These are phyloP conservation scores for Rhododendron kiyosumense DNA, from an alignment of 148 eudicot genomes.

Conservation along the genomic window DNA sequence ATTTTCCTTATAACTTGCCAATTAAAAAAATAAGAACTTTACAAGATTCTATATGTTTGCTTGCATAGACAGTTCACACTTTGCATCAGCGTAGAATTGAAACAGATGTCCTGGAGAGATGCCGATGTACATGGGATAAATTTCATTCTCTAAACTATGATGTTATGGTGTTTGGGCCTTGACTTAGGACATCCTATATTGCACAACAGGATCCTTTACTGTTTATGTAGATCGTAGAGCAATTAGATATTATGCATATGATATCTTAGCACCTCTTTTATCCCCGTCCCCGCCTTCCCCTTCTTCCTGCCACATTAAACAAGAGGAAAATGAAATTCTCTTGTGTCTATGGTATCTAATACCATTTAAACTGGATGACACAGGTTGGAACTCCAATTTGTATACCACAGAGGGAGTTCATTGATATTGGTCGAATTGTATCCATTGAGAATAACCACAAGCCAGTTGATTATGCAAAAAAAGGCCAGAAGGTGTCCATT, in stretches of 20 bases:
- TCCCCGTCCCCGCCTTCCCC: background rate
- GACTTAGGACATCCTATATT: background rate
- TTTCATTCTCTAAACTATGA: background rate
- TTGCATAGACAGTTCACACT: too few relatives aligned
- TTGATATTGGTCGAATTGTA: slow-evolving; percentile 74
- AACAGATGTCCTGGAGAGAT: background rate
- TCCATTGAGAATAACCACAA: slow-evolving; percentile 66
- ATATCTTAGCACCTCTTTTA: background rate
- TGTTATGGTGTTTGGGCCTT: background rate
- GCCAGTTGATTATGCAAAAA: slow-evolving; percentile 66
- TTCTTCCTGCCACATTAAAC: too few relatives aligned
- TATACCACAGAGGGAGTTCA: slow-evolving; percentile 62
- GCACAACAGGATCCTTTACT: background rate
- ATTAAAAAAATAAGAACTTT: too few relatives aligned
- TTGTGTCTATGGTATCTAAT: background rate
- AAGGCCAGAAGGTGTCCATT: slow-evolving; percentile 74
- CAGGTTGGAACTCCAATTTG: slow-evolving; percentile 93
- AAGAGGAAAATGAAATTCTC: background rate
- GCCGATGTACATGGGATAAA: background rate
- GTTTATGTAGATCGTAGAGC: background rate
- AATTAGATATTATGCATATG: background rate
- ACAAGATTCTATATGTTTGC: too few relatives aligned
- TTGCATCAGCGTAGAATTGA: background rate
- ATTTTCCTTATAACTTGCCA: too few relatives aligned
- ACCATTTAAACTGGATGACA: slow-evolving; percentile 9